phyloP scores from a whole-genome alignment of 495 filamentous ascomycete species.

The Rhizodiscina lignyota region DNA sequence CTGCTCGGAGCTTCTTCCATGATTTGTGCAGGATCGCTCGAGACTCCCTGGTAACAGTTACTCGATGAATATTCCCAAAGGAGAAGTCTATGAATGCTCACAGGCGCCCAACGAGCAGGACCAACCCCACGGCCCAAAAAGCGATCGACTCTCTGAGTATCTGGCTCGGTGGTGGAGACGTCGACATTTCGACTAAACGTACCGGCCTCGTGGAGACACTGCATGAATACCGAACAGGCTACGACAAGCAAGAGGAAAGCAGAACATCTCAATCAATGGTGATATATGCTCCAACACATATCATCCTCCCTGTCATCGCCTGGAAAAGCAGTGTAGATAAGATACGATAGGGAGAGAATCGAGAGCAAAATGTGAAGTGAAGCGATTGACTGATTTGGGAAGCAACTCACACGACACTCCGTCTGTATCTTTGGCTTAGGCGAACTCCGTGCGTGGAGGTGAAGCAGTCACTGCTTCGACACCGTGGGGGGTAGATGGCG shows the following conservation, averaged over 20 bases:
- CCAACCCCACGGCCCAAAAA: not conserved
- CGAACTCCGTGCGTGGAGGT: too few species aligned
- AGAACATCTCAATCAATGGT: not conserved
- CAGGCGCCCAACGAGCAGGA: not conserved
- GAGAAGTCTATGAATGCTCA: too few species aligned
- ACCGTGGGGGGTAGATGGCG: too few species aligned
- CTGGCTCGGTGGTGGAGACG: not conserved
- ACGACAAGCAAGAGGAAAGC: not conserved
- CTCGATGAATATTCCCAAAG: too few species aligned
- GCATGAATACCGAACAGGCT: not conserved
- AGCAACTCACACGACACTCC: too few species aligned
- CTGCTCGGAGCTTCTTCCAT: not conserved
- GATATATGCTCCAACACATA: too few species aligned
- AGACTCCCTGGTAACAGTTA: too few species aligned
- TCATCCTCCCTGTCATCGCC: not conserved
- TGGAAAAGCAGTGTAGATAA: not conserved
- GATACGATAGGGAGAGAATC: not conserved
- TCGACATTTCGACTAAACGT: not conserved
- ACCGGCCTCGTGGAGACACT: not conserved
- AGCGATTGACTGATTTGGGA: too few species aligned
- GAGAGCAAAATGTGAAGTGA: too few species aligned
- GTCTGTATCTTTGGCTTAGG: too few species aligned
- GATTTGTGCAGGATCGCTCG: constrained; percentile 1
- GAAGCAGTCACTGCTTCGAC: too few species aligned
- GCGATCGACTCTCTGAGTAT: not conserved